These are phyloP conservation scores for Candida sphagnicola DNA, from an alignment of 805 yeast species.

Conservation along the genomic window DNA sequence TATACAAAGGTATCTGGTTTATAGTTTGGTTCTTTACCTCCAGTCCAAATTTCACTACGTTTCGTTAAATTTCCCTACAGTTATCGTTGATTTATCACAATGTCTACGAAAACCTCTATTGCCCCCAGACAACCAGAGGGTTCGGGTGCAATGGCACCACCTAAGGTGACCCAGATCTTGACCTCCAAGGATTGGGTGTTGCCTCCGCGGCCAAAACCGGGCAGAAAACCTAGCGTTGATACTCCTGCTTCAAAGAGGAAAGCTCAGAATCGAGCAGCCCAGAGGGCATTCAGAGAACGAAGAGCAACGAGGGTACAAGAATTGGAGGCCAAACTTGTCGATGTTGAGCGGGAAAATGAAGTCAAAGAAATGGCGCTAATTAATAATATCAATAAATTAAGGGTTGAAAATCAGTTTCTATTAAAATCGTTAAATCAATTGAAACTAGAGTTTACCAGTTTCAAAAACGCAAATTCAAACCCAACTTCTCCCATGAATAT, in stretches of 20 bases:
- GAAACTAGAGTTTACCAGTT: slow-evolving; percentile 25
- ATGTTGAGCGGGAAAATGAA: slow-evolving; percentile 64
- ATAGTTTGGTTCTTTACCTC: too few species aligned
- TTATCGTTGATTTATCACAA: neutral
- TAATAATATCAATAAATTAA: slow-evolving; percentile 48
- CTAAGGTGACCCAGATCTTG: slow-evolving; percentile 41
- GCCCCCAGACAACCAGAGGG: slow-evolving; percentile 1
- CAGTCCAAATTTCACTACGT: too few species aligned
- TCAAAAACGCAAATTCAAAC: slow-evolving; percentile 10
- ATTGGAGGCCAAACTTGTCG: slow-evolving; percentile 64
- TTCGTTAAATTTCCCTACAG: too few species aligned
- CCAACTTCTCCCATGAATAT: neutral
- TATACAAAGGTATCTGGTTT: too few species aligned
- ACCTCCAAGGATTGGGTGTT: slow-evolving; percentile 58
- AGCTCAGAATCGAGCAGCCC: slow-evolving; percentile 93
- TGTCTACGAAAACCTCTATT: slow-evolving; percentile 1
- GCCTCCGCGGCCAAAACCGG: slow-evolving; percentile 63
- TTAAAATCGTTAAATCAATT: slow-evolving; percentile 41
- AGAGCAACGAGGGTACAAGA: slow-evolving; percentile 79
- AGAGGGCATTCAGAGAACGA: slow-evolving; percentile 84
- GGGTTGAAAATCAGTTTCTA: slow-evolving; percentile 42
- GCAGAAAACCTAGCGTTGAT: slow-evolving; percentile 62
- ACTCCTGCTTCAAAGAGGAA: slow-evolving; percentile 82
- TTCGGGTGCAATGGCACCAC: neutral
- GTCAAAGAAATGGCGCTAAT: slow-evolving; percentile 52